These are phyloP conservation scores for Colletotrichum tropicale DNA, from an alignment of 2,329 filamentous ascomycete species.

Conservation along the genomic window DNA sequence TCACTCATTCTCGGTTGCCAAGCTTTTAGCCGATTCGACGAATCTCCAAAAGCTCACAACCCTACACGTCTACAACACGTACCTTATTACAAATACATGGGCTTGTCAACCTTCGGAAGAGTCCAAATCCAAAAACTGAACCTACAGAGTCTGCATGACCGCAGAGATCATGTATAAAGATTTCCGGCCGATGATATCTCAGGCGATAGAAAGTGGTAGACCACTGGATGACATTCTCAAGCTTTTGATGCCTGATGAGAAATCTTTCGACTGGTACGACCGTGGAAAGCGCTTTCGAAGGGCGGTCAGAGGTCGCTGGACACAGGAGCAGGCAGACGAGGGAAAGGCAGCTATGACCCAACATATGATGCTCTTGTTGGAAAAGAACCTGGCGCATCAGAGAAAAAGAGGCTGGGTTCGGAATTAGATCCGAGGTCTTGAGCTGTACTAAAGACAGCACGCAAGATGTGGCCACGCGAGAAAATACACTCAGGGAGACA, in stretches of 20 bases:
- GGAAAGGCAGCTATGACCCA: background rate
- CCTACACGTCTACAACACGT: background rate
- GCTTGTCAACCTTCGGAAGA: background rate
- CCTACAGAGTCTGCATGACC: background rate
- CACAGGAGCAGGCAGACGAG: background rate
- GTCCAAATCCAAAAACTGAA: background rate
- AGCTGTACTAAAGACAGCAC: background rate
- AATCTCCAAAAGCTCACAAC: background rate
- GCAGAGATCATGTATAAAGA: background rate
- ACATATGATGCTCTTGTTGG: background rate
- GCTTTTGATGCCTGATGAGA: background rate
- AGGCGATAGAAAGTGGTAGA: background rate
- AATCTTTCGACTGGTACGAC: background rate
- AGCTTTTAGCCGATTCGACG: background rate
- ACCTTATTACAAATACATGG: rapidly evolving
- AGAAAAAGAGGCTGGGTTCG: background rate
- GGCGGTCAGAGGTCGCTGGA: no score
- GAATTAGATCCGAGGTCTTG: background rate
- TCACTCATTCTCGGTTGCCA: background rate
- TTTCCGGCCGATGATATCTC: background rate
- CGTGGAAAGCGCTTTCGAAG: no score
- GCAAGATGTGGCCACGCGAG: background rate
- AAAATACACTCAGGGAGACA: rapidly evolving
- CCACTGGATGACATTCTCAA: background rate
- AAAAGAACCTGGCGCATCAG: background rate